Base-by-base conservation (phyloP, 1,284 basidiomycete genomes). In the Naganishia sp. region DNA sequence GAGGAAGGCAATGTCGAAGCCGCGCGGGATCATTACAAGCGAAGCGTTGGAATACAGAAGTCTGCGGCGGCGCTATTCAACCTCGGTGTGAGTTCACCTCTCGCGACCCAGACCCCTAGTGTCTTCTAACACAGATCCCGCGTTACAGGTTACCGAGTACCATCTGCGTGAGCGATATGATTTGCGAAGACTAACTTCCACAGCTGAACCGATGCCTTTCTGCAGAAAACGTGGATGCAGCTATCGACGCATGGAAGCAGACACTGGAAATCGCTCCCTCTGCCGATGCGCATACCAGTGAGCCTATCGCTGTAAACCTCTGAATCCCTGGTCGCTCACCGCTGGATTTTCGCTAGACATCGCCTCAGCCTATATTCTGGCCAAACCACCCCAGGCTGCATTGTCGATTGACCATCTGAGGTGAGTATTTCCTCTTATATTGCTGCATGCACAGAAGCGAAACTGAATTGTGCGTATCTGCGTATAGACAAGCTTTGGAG, bases 301-400 rank as follows among this genome's bases (percentile, higher is more conserved):
- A 73, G 87, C 83, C 52, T 67, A 65, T 67, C 71, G 69, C 56
- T 61, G 60, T 53, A 65, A 56, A 53, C 63, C 60, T 28, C 55
- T 51, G 53, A 67, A 49, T 71, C 55, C 39, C 51, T 31, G 46
- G 52, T 21, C 53, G 63, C 54, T 28, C 56, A 67, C 23, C n/a
- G 32, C 51, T 18, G 45, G 39, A 25, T 18, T 13, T 65, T 53
- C 45, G 65, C 68, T 73, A 94, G 92, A 94, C 81, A 83, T 97
- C 47, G 94, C 94, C 49, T 94, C 90, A 72, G 94, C 94, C 69
- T 96, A 96, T 80, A 90, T 96, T 74, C 87, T 95, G 75, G 90
- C 90, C 60, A 85, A 86, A 76, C 87, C 90, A 58, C 85, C 90
- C 66, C 85, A 92, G 73, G 90, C 94, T 63, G 92, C 95, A 81